Base-by-base conservation (phyloP, 495 filamentous ascomycete species). In the Platismatia glauca region DNA sequence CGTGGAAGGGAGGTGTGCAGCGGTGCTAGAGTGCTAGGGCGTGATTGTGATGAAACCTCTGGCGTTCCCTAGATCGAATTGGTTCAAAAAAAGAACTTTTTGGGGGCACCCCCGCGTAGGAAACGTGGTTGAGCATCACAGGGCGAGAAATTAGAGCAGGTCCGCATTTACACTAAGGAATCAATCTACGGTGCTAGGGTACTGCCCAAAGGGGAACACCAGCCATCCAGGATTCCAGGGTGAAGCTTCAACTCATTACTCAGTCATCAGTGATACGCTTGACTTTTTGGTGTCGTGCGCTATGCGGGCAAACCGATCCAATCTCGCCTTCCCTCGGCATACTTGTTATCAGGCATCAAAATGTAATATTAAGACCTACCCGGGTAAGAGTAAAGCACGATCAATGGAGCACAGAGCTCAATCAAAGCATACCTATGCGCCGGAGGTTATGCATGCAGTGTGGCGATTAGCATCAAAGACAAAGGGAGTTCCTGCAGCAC, bases 31-130 rank as follows among this genome's bases (percentile, higher is more conserved):
- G n/a, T n/a, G 63, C 57, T 59, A 65, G 48, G 56, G 63, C 44
- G 63, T 50, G 58, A 57, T 57, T 46, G 63, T 65, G 63, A 65
- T 66, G 64, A 66, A 66, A 66, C 64, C 37, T 39, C 43, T 44
- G 60, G 60, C 60, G 59, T 50, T 56, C 60, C 50, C 62, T 60
- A 64, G 59, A 59, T 52, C 43, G 56, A 64, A 44, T 64, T 55
- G 20, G 44, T 8, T 27, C 7, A 7, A 18, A n/a, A 48, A 27
- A 27, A 7, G 46, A 4, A 11, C 7, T 43, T 15, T 58, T 58
- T 59, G 55, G 62, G 57, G 13, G 20, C 27, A 15, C 55, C 62
- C 57, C 62, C 62, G 62, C 62, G 55, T 43, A 63, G 46, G 58
- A 64, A 64, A 64, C 62, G 62, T 64, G 62, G 62, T 55, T 55